Conservation (phyloP, 805 yeast species). For the Yarrowia sp. region DNA sequence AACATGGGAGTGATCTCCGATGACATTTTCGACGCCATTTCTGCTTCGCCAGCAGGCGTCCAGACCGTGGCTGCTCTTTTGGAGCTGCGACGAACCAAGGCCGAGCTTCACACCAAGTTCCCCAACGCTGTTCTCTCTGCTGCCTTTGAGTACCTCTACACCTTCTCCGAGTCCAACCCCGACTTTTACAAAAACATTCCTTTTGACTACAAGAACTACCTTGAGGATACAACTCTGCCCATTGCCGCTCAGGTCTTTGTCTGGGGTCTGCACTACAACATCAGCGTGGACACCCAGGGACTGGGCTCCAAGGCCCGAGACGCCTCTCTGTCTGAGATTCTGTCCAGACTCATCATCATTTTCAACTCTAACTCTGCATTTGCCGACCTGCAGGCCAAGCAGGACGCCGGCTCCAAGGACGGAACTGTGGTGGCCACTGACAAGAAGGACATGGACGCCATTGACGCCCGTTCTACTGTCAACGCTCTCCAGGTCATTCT, state of each 20-base stretch:
- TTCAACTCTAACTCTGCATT: conserved; percentile 28
- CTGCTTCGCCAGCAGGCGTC: conserved; percentile 34
- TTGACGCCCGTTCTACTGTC: conserved; percentile 42
- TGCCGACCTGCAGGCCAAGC: conserved; percentile 21
- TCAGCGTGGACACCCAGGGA: conserved; percentile 28
- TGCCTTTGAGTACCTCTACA: conserved; percentile 36
- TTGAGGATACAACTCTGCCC: not conserved
- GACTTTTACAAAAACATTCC: conserved; percentile 28
- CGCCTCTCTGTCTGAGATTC: conserved; percentile 28
- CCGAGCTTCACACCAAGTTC: conserved; percentile 21
- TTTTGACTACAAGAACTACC: conserved; percentile 17
- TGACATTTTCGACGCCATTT: conserved; percentile 51
- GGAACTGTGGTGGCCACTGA: conserved; percentile 32
- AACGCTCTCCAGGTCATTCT: conserved; percentile 67
- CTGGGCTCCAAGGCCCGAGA: conserved; percentile 27
- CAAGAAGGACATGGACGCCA: conserved; percentile 29
- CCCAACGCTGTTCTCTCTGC: conserved; percentile 8
- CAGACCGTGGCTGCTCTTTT: conserved; percentile 29
- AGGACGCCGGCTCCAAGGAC: conserved; percentile 30
- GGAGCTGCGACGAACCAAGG: conserved; percentile 20
- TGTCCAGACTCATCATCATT: conserved; percentile 28
- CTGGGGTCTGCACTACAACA: conserved; percentile 37
- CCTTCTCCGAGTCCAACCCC: conserved; percentile 37
- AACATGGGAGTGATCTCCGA: conserved; percentile 65
- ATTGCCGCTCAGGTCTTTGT: conserved; percentile 34